These are phyloP conservation scores for Vaccinium darrowii DNA, from an alignment of 148 eudicot genomes.

Conservation along the genomic window DNA sequence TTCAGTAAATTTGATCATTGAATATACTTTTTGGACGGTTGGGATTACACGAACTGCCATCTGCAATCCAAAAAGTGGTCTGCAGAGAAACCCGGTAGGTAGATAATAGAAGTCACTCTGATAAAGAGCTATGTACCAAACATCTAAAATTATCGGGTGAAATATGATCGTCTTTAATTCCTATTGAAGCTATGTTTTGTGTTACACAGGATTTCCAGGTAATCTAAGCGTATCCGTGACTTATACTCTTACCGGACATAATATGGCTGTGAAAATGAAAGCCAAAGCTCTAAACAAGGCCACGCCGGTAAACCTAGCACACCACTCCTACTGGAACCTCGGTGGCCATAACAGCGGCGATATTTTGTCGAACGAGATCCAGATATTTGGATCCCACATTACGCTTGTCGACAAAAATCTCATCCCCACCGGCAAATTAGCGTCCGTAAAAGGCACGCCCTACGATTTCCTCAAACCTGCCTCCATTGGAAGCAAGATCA, in stretches of 20 bases:
- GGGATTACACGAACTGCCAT: too few species aligned
- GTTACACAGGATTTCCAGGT: conserved; percentile 72
- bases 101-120: not conserved
- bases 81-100: too few species aligned
- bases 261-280: conserved; percentile 46
- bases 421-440: conserved; percentile 71
- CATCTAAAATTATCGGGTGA: not conserved
- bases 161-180: not conserved
- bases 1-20: too few species aligned
- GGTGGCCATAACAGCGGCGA: conserved; percentile 67
- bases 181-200: not conserved
- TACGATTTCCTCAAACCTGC: conserved; percentile 59
- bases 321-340: conserved; percentile 87
- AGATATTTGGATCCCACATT: conserved; percentile 57
- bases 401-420: conserved; percentile 57
- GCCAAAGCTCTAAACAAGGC: conserved; percentile 71
- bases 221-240: conserved; percentile 48
- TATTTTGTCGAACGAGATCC: conserved; percentile 53
- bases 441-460: conserved; percentile 59
- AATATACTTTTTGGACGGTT: too few species aligned
- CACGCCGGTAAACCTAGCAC: conserved; percentile 84
- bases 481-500: conserved; percentile 48
- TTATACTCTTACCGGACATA: conserved; percentile 32
- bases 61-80: too few species aligned
- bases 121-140: not conserved